Conservation (phyloP, 1,139 yeast genomes). For the Hyphopichia burtonii region DNA sequence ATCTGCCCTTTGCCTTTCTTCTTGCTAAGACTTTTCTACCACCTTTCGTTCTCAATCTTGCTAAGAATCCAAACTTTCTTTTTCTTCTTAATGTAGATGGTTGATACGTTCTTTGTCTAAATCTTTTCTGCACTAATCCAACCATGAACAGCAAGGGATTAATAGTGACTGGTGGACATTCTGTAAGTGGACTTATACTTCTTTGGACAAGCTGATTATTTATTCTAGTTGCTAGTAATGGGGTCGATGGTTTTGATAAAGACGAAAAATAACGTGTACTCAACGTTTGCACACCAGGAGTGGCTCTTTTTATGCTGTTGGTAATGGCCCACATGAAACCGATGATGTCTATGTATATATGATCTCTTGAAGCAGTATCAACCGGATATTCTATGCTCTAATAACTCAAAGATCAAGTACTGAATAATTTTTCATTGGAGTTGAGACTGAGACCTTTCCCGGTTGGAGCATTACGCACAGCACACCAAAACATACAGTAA, state of each 20-base stretch:
- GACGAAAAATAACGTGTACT: constrained; percentile 14
- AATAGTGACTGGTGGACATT: constrained; percentile 5
- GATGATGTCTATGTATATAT: neutral
- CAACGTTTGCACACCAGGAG: neutral
- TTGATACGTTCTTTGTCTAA: constrained; percentile 88
- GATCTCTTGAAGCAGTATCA: too few species aligned
- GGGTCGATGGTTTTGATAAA: constrained; percentile 14
- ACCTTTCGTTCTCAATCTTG: constrained; percentile 74
- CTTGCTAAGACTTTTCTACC: constrained; percentile 80
- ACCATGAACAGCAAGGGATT: constrained; percentile 24
- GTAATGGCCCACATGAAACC: neutral
- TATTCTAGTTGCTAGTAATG: constrained; percentile 6
- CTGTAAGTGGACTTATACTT: constrained; percentile 3
- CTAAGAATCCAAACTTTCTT: constrained; percentile 86
- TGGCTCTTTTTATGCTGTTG: neutral
- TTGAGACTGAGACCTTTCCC: neutral
- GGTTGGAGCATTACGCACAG: constrained; percentile 1
- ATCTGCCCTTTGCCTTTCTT: constrained; percentile 87
- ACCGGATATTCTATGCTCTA: too few species aligned
- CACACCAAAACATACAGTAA: constrained; percentile 2
- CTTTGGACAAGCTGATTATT: neutral
- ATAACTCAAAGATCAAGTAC: too few species aligned
- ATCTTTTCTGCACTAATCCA: constrained; percentile 58
- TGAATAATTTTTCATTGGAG: constrained; percentile 1
- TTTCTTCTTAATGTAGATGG: constrained; percentile 90